These are phyloP conservation scores for Irpex sp. DNA, from an alignment of 1,284 basidiomycete genomes.

Conservation along the genomic window DNA sequence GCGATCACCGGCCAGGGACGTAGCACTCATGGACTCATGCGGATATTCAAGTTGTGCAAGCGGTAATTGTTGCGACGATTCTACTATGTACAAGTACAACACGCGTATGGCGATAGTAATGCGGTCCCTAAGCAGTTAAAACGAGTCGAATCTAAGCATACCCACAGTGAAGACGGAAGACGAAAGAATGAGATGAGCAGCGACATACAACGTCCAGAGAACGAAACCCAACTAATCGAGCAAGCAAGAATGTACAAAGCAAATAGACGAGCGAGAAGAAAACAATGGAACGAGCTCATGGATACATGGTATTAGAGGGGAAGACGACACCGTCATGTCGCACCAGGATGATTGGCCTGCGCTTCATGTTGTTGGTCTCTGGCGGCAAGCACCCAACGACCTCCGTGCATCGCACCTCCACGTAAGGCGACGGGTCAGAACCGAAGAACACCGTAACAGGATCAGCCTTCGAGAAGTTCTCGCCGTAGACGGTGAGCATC, in stretches of 20 bases:
- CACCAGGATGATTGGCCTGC: constrained; percentile 80
- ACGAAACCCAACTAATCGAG: constrained; percentile 6
- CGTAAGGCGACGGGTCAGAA: constrained; percentile 80
- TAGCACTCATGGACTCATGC: background rate
- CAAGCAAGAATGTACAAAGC: constrained; percentile 10
- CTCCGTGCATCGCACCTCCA: constrained; percentile 87
- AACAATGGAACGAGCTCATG: constrained; percentile 26
- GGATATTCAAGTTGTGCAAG: background rate
- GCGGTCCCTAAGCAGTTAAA: constrained; percentile 1
- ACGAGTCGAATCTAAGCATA: constrained; percentile 7
- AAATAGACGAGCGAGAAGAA: constrained; percentile 7
- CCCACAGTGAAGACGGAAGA: background rate
- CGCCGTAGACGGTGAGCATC: constrained; percentile 85
- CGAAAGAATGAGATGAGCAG: constrained; percentile 12
- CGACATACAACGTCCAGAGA: constrained; percentile 10
- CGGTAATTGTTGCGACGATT: background rate
- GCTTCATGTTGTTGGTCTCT: constrained; percentile 57
- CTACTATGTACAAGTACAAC: constrained; percentile 12
- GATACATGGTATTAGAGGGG: constrained; percentile 85
- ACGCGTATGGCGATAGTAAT: constrained; percentile 6
- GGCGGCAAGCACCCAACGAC: constrained; percentile 80
- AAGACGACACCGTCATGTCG: constrained; percentile 89
- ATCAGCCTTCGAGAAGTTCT: constrained; percentile 82
- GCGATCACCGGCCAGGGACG: background rate
- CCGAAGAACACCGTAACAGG: constrained; percentile 86